phyloP scores from a whole-genome alignment of 148 eudicot genomes.

The Fagopyrum homotropicum region DNA sequence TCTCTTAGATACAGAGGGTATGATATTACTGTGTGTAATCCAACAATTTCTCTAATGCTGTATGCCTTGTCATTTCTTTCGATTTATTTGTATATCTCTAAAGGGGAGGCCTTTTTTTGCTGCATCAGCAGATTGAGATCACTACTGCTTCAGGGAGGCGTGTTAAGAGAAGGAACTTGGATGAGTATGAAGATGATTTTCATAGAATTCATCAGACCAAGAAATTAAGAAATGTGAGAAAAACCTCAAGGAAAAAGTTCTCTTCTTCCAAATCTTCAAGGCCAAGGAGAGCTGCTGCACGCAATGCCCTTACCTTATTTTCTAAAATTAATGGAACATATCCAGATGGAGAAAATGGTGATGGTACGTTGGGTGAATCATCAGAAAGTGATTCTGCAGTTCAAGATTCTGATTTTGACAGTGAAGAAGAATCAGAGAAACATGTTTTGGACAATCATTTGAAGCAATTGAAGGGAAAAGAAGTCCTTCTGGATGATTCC shows the following conservation, averaged over 20 bases:
- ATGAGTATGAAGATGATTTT: slow-evolving; percentile 50
- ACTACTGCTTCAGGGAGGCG: slow-evolving; percentile 98
- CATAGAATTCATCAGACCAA: slow-evolving; percentile 26
- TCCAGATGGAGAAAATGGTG: slow-evolving; percentile 45
- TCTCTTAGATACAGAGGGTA: neutral
- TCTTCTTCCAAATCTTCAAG: slow-evolving; percentile 54
- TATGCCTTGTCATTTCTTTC: neutral
- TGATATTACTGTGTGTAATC: neutral
- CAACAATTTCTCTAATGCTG: neutral
- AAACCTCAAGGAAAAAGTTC: slow-evolving; percentile 44
- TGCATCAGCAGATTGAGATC: slow-evolving; percentile 46
- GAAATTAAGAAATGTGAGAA: slow-evolving; percentile 45
- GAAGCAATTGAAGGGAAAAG: slow-evolving; percentile 64
- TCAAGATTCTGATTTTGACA: slow-evolving; percentile 49
- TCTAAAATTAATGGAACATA: slow-evolving; percentile 66
- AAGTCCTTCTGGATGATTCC: slow-evolving; percentile 40
- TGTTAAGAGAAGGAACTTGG: slow-evolving; percentile 81
- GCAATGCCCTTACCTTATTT: slow-evolving; percentile 81
- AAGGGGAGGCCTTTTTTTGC: slow-evolving; percentile 7
- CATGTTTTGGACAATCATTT: slow-evolving; percentile 29
- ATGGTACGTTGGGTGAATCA: slow-evolving; percentile 39
- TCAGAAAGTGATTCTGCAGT: slow-evolving; percentile 74
- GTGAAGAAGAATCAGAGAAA: slow-evolving; percentile 83
- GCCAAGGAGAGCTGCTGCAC: slow-evolving; percentile 94
- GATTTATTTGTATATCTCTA: neutral